Evolutionary conservation across 2,329 filamentous ascomycete species (phyloP).

Genomic region (Colletotrichum nymphaeae): DNA sequence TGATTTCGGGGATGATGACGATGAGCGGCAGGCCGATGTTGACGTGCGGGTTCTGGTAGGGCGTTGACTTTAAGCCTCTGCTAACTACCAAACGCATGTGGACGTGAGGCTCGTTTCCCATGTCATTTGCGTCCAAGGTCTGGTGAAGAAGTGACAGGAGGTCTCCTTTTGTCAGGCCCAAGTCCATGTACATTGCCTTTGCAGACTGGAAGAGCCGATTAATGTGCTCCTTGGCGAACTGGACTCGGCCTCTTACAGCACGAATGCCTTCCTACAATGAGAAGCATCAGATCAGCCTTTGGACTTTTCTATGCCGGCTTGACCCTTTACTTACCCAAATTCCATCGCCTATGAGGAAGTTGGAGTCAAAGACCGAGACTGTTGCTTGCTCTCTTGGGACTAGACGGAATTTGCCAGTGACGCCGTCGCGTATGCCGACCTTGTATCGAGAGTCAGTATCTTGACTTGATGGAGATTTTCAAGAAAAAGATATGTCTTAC

Average conservation of each 20-base stretch:
- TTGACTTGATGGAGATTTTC: too few relatives aligned
- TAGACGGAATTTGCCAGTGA: constrained; percentile 39
- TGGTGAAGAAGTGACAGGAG: constrained; percentile 40
- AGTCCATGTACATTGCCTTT: constrained; percentile 45
- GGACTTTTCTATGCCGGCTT: too few relatives aligned
- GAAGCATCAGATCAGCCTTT: background rate
- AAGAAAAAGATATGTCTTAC: constrained; percentile 12
- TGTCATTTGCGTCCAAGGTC: constrained; percentile 42
- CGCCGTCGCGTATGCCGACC: constrained; percentile 43
- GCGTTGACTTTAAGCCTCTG: constrained; percentile 42
- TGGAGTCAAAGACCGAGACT: constrained; percentile 44
- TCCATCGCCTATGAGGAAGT: constrained; percentile 43
- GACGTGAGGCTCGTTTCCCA: constrained; percentile 41
- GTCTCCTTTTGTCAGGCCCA: constrained; percentile 41
- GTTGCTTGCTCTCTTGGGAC: constrained; percentile 39
- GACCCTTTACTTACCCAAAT: constrained; percentile 38
- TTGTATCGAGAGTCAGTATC: background rate
- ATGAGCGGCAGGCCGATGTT: constrained; percentile 44
- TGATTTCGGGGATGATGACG: constrained; percentile 45
- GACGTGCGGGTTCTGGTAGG: constrained; percentile 43
- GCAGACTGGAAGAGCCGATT: constrained; percentile 43
- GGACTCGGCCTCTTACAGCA: constrained; percentile 39
- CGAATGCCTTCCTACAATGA: constrained; percentile 41
- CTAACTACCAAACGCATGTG: constrained; percentile 44
- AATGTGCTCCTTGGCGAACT: constrained; percentile 43